Conservation (phyloP, 1,139 yeast genomes). For the Lodderomyces pseudojiufengensis region DNA sequence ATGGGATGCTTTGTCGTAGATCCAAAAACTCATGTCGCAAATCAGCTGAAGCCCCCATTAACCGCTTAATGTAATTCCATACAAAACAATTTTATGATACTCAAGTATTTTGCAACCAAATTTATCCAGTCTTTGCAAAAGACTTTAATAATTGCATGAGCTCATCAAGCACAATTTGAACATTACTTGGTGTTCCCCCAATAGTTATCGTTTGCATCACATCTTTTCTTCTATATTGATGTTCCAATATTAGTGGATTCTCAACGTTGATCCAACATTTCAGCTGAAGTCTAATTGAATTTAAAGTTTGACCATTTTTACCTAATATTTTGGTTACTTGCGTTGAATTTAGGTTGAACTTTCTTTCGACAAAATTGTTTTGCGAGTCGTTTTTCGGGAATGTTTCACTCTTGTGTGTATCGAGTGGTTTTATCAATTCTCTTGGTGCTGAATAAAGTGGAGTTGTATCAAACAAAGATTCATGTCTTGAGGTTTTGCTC, state of each 20-base stretch:
- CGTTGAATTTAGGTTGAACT: constrained; percentile 4
- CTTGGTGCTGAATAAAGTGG: background rate
- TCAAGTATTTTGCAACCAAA: too few species aligned
- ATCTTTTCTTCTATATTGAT: constrained; percentile 5
- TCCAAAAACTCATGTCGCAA: too few species aligned
- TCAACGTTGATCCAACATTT: constrained; percentile 25
- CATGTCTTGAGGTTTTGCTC: background rate
- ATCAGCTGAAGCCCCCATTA: too few species aligned
- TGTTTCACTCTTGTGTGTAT: too few species aligned
- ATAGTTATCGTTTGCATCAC: constrained; percentile 14
- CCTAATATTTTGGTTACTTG: constrained; percentile 33
- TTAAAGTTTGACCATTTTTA: constrained; percentile 22
- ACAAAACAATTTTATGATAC: too few species aligned
- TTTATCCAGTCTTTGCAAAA: background rate
- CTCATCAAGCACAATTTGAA: constrained; percentile 16
- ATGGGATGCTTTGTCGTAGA: background rate
- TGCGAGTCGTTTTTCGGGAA: background rate
- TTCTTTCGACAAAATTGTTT: too few species aligned
- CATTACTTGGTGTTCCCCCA: constrained; percentile 17
- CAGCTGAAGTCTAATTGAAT: constrained; percentile 23
- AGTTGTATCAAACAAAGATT: background rate
- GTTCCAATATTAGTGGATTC: constrained; percentile 12
- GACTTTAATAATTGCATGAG: constrained; percentile 9
- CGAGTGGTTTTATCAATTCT: background rate
- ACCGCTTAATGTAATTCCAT: too few species aligned